phyloP scores from a whole-genome alignment of 768 basidiomycete species.

The Psilocybe cyanescens region DNA sequence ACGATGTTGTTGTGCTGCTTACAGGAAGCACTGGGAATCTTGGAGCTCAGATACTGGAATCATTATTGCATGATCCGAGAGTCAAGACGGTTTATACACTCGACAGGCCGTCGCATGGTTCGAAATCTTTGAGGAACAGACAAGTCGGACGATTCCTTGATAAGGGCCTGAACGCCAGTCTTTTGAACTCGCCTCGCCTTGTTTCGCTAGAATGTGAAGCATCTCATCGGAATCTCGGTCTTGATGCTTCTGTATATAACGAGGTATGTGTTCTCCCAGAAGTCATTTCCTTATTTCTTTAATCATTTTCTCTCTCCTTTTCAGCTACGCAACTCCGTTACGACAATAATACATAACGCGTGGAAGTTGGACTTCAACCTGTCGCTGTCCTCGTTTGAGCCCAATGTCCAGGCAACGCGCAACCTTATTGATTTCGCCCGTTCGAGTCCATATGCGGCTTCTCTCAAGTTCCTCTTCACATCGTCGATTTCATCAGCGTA shows the following conservation, averaged over 20 bases:
- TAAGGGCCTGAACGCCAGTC: slow-evolving; percentile 13
- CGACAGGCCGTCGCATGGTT: slow-evolving; percentile 26
- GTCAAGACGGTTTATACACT: slow-evolving; percentile 35
- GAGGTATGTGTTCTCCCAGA: slow-evolving; percentile 23
- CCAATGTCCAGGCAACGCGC: slow-evolving; percentile 38
- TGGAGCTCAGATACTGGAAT: slow-evolving; percentile 38
- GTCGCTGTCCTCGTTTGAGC: slow-evolving; percentile 42
- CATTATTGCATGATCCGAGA: slow-evolving; percentile 26
- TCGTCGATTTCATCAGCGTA: slow-evolving; percentile 28
- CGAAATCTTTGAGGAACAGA: neutral
- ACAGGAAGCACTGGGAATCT: slow-evolving; percentile 48
- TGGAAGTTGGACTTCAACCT: slow-evolving; percentile 51
- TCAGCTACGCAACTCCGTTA: slow-evolving; percentile 31
- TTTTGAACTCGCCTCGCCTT: slow-evolving; percentile 3
- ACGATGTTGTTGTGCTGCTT: slow-evolving; percentile 31
- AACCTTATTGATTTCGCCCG: slow-evolving; percentile 40
- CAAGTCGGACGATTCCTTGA: slow-evolving; percentile 13
- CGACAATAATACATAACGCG: slow-evolving; percentile 41
- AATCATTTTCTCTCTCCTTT: neutral
- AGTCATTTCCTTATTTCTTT: neutral
- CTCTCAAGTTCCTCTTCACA: slow-evolving; percentile 41
- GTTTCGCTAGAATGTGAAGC: slow-evolving; percentile 35
- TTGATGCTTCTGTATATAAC: slow-evolving; percentile 22
- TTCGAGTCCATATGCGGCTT: slow-evolving; percentile 21
- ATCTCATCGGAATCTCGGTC: slow-evolving; percentile 26